Percentiles rank a stretch among this genome's conserved stretches.
Conservation (phyloP, 1,139 yeast genomes). For the Debaryomyces fabryi region DNA sequence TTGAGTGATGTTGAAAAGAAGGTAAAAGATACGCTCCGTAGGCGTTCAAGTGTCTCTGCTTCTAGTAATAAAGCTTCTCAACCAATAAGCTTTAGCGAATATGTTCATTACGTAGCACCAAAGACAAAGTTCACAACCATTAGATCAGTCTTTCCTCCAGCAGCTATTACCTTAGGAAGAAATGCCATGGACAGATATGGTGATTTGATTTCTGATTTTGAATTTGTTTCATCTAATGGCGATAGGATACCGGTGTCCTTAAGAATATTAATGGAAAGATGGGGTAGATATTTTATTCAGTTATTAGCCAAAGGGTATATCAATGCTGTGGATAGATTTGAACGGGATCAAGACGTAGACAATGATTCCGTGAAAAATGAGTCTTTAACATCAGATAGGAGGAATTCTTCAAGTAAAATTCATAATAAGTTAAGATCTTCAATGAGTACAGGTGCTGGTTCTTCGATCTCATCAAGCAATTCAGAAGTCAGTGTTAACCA, state of each 20-base stretch:
- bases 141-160: constrained; percentile 69
- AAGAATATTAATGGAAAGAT: constrained; percentile 62
- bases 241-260: constrained; percentile 64
- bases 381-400: constrained; percentile 10
- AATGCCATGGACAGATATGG: constrained; percentile 73
- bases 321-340: constrained; percentile 53
- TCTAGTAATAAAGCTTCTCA: constrained; percentile 19
- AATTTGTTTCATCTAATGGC: constrained; percentile 67
- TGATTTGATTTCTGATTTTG: constrained; percentile 67
- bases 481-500: constrained; percentile 3
- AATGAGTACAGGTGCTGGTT: constrained; percentile 15
- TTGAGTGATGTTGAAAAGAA: constrained; percentile 13
- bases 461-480: constrained; percentile 7
- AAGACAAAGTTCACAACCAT: constrained; percentile 65
- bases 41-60: constrained; percentile 21
- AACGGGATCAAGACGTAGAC: constrained; percentile 31
- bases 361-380: background rate
- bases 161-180: constrained; percentile 75
- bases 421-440: constrained; percentile 17
- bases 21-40: constrained; percentile 14
- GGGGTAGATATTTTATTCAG: constrained; percentile 73
- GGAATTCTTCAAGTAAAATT: constrained; percentile 10
- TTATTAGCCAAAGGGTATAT: constrained; percentile 66
- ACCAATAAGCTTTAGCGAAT: constrained; percentile 59
- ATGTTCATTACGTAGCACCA: constrained; percentile 78